Evolutionary conservation across 73 alveolate species (phyloP).

Genomic region (Tetrahymena borealis): DNA sequence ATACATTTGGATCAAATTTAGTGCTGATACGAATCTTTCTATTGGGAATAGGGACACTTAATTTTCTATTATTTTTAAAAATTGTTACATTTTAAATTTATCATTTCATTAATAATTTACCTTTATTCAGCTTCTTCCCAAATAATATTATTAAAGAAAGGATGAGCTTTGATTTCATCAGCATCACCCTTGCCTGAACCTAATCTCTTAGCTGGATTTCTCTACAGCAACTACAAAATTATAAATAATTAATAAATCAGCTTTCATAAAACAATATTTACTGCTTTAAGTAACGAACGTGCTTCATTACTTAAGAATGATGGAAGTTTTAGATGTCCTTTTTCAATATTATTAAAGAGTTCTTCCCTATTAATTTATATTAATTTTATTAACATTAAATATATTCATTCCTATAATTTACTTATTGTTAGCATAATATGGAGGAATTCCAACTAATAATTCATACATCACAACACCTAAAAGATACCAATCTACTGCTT

Average conservation of each 20-base stretch:
- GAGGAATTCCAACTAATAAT: slow-evolving; percentile 93
- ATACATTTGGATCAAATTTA: slow-evolving; percentile 27
- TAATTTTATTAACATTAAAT: not conserved
- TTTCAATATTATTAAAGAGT: slow-evolving; percentile 56
- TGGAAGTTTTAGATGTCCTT: slow-evolving; percentile 49
- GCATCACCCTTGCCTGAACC: slow-evolving; percentile 55
- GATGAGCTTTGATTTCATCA: slow-evolving; percentile 58
- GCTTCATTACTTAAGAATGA: slow-evolving; percentile 45
- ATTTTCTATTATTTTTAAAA: not conserved
- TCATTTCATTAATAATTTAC: not conserved
- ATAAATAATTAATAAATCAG: not conserved
- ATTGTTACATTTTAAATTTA: not conserved
- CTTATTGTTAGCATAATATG: slow-evolving; percentile 80
- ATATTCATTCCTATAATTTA: not conserved
- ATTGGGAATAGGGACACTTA: slow-evolving; percentile 19
- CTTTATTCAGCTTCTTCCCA: slow-evolving; percentile 49
- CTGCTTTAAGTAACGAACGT: not conserved
- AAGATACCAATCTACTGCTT: slow-evolving; percentile 95
- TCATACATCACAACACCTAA: slow-evolving; percentile 94
- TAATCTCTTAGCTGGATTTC: slow-evolving; percentile 55
- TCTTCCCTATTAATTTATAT: slow-evolving; percentile 42
- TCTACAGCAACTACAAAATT: slow-evolving; percentile 45
- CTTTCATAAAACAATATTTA: not conserved
- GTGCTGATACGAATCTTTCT: slow-evolving; percentile 39
- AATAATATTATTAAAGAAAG: slow-evolving; percentile 47